Conservation (phyloP, 352 stramenopile genomes). For the Globisporangium ultimum region DNA sequence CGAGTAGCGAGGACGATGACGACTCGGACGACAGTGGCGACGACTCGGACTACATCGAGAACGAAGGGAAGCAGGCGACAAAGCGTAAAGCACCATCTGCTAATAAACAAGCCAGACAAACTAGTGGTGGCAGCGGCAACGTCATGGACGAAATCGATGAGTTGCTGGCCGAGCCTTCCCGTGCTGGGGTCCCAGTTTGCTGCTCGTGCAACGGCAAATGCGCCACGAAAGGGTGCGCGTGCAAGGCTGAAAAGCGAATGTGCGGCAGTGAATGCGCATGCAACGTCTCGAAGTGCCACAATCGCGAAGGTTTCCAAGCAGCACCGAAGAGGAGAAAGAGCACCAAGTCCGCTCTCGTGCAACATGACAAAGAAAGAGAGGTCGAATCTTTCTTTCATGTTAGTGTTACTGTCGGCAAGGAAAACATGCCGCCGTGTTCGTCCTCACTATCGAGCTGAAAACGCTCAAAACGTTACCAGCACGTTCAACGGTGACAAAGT, state of each 20-base stretch:
- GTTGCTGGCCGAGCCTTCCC: conserved; percentile 37
- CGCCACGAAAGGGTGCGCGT: conserved; percentile 64
- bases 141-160: conserved; percentile 60
- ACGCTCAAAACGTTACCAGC: conserved; percentile 5
- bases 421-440: conserved; percentile 11
- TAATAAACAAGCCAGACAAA: not conserved
- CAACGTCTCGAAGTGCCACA: conserved; percentile 54
- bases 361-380: conserved; percentile 30
- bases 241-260: conserved; percentile 35
- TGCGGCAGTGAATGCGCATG: conserved; percentile 56
- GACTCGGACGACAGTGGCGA: conserved; percentile 33
- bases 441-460: conserved; percentile 5
- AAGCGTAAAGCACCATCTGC: not conserved
- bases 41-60: conserved; percentile 70
- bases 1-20: conserved; percentile 55
- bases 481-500: not conserved
- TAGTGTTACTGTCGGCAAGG: conserved; percentile 16
- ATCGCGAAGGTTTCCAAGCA: conserved; percentile 23
- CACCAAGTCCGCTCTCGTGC: conserved; percentile 11
- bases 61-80: conserved; percentile 21
- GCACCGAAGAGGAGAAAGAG: conserved; percentile 24
- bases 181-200: conserved; percentile 26
- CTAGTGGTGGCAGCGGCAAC: not conserved
- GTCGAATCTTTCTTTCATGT: conserved; percentile 31
- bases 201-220: conserved; percentile 76